Evolutionary conservation across 768 basidiomycete species (phyloP), one percentile per base, ranked within the genome.

Genomic region (Amanita pseudoporphyria): DNA sequence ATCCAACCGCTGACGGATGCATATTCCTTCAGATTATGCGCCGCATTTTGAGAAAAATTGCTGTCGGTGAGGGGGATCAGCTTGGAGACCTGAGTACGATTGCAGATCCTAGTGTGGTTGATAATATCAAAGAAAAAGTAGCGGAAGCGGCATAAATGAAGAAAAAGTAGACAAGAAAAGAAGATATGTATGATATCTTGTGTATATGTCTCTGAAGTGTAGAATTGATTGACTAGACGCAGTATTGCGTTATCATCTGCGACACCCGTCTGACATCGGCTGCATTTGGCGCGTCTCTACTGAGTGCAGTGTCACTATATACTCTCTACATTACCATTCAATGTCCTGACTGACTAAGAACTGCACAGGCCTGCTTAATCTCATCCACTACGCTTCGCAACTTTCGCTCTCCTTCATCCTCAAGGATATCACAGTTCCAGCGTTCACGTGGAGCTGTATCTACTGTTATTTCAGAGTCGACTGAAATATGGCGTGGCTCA

Each of bases 1-100:
- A 28, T 28, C 26, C 26, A 7, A 16, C 18, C n/a, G 39, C 30
- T 10, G 38, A 49, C 36, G n/a, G n/a, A 22, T 14, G 9, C 3
- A 26, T 0, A 18, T 45, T 32, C 24, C 45, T 13, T 39, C 59
- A 82, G 87, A 91, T 93, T 65, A 94, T 97, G 87, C 81, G 95
- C 39, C 81, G 95, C 46, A 88, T 96, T 54, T 80, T 98, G 79
- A 81, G 96, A 60, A 98, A 98, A 79, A 90, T 98, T 61, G 87
- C 91, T 41, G 86, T 86, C 0, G 89, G 90, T 35, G 92, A 98
- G 64, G 89, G 82, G 6, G 95, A 99, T 64, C 88, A 96, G 65
- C 80, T 98, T 36, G 95, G 95, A 43, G 95, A 97, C 68, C 77
- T 97, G 32, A 88, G 85, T 56, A 97, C 95, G 6, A 74, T 95